A percentile compares a stretch with the other conserved stretches of the same genome.
phyloP scores from a whole-genome alignment of 208 protist species.

The Acanthamoeba royreba region DNA sequence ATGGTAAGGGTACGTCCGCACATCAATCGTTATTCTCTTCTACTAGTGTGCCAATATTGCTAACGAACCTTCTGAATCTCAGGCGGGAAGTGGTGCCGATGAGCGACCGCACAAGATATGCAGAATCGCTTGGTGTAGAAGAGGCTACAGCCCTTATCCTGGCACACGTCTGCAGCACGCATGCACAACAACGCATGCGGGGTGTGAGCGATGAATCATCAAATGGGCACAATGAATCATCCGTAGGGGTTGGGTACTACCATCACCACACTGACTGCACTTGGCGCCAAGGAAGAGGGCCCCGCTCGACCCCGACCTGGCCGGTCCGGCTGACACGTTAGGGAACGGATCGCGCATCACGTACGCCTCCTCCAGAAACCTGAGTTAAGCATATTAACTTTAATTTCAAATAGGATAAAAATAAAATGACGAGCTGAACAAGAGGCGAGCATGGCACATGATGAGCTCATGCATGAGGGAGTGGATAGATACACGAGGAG shows the following conservation, averaged over 20 bases:
- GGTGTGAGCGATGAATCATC: not conserved
- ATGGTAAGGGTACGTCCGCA: not conserved
- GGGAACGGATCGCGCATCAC: conserved; percentile 21
- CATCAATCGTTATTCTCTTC: no score
- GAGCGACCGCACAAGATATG: not conserved
- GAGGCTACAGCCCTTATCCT: not conserved
- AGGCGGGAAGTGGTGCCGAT: not conserved
- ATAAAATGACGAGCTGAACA: not conserved
- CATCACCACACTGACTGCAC: conserved; percentile 3
- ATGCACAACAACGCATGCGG: not conserved
- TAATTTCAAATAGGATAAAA: not conserved
- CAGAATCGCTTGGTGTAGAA: conserved; percentile 33
- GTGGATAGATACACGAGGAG: not conserved
- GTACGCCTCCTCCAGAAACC: conserved; percentile 39
- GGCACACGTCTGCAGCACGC: not conserved
- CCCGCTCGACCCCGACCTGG: no score
- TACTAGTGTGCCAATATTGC: no score
- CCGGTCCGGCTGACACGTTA: not conserved
- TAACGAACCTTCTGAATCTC: conserved; percentile 46
- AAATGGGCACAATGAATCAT: not conserved
- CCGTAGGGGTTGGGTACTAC: not conserved
- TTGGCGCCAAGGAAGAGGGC: not conserved
- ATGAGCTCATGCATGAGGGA: not conserved
- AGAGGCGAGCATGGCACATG: not conserved
- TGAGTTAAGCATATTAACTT: not conserved